Percentiles rank a stretch among this genome's conserved stretches.
Conservation (phyloP, 208 protist genomes). For the Perkinsela sp. region DNA sequence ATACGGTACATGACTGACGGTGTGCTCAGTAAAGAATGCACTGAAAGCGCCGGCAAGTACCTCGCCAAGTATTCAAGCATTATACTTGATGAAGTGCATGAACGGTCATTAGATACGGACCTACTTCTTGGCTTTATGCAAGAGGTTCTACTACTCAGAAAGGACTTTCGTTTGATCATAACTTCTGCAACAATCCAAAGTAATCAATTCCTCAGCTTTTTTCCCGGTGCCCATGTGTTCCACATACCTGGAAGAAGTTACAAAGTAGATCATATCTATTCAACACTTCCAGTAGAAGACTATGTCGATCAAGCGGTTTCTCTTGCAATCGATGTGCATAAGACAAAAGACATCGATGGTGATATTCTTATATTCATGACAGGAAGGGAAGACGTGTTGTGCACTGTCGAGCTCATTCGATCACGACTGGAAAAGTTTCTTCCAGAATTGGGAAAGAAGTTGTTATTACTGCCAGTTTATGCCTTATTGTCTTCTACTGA, state of each 20-base stretch:
- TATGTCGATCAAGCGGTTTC: conserved; percentile 87
- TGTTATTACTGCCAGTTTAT: conserved; percentile 72
- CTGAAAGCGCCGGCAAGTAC: conserved; percentile 42
- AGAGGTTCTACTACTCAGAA: conserved; percentile 30
- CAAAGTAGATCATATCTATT: conserved; percentile 79
- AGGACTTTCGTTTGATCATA: conserved; percentile 82
- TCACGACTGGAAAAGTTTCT: conserved; percentile 2
- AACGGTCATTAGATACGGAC: conserved; percentile 80
- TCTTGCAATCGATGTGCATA: conserved; percentile 64
- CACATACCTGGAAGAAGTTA: conserved; percentile 84
- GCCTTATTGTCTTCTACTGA: conserved; percentile 59
- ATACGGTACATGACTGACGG: conserved; percentile 94
- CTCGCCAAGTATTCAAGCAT: conserved; percentile 76
- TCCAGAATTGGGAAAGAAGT: conserved; percentile 1
- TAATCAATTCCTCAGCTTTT: conserved; percentile 85
- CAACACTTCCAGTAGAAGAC: conserved; percentile 70
- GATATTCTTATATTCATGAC: conserved; percentile 99
- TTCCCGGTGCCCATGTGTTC: conserved; percentile 75
- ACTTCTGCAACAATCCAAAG: conserved; percentile 92
- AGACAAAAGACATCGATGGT: conserved; percentile 50
- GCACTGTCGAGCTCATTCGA: conserved; percentile 18
- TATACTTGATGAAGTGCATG: conserved; percentile 97
- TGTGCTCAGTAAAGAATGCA: conserved; percentile 90
- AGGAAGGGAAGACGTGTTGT: conserved; percentile 93
- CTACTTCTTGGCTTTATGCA: conserved; percentile 61